Evolutionary conservation across 2,329 filamentous ascomycete species (phyloP).

Genomic region (Pseudogymnoascus sp.): DNA sequence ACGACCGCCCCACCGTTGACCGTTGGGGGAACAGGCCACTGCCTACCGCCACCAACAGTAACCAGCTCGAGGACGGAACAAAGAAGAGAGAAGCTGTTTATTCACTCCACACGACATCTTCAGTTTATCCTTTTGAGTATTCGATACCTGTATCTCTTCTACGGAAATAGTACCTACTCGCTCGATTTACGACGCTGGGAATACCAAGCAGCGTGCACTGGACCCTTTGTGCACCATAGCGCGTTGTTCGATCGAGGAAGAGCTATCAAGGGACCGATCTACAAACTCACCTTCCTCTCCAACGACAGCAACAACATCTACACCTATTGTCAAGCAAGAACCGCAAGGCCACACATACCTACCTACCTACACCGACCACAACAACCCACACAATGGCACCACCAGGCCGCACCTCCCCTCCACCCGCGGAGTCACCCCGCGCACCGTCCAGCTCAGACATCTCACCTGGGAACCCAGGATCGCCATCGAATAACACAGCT

Average conservation of each 20-base stretch:
- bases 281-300: neutral
- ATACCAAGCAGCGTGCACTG: neutral
- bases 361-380: conserved; percentile 32
- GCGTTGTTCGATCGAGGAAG: neutral
- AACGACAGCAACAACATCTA: neutral
- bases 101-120: neutral
- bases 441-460: neutral
- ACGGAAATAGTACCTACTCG: too few relatives aligned
- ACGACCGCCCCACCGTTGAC: neutral
- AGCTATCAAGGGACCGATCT: neutral
- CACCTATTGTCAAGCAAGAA: neutral
- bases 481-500: neutral
- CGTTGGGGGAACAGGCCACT: neutral
- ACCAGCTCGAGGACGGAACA: neutral
- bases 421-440: neutral
- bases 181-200: too few relatives aligned
- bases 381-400: conserved; percentile 25
- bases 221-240: neutral
- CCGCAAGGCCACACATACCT: conserved; percentile 17
- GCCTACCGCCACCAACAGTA: neutral
- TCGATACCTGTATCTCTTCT: neutral
- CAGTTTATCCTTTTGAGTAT: neutral
- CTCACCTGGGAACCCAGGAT: neutral
- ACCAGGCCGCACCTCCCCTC: neutral
- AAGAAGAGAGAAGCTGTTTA: neutral